Evolutionary conservation across 2,329 filamentous ascomycete genomes (phyloP), one percentile per base, ranked within the genome.

Genomic region (Fusarium compactum): DNA sequence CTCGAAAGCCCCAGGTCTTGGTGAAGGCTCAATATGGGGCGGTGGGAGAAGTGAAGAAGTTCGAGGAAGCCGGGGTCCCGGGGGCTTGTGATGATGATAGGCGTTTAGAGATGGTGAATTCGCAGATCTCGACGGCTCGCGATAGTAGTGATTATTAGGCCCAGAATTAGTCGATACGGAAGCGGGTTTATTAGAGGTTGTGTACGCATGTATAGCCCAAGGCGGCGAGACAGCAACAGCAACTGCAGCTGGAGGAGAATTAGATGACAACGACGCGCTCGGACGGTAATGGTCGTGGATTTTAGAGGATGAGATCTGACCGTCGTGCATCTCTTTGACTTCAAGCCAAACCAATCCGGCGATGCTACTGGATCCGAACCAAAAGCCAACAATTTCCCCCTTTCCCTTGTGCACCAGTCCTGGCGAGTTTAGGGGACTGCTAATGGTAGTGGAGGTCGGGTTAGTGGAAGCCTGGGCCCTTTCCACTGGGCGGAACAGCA

Each of bases 31-130:
- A 45, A 79, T 77, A 62, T 75, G 76, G 68, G 78, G 76, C 38
- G 82, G 78, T 45, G 82, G 81, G n/a, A 84, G 76, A 56, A 85
- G 78, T 46, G 83, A 84, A 32, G 83, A 84, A 27, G 79, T 81
- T 66, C 82, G 81, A 50, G 82, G 81, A 44, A 80, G 79, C 45
- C 79, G 79, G 50, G 77, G 63, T 20, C 76, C 75, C 43, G 79
- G 59, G 46, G 74, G 74, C 44, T 72, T 74, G 62, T 77, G 74
- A 69, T 76, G 72, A 63, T 76, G 69, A 58, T 62, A 41, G 44
- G 65, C 65, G 51, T 71, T 71, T 69, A 65, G 69, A 58, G 66
- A 64, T 18, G 59, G 47, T 58, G 66, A 69, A 16, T 67, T 62
- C 32, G 65, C 50, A 44, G 64, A 69, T 67, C 64, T 69, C 52